Base-by-base conservation (phyloP, 352 stramenopile species). In the Globisporangium ultimum region DNA sequence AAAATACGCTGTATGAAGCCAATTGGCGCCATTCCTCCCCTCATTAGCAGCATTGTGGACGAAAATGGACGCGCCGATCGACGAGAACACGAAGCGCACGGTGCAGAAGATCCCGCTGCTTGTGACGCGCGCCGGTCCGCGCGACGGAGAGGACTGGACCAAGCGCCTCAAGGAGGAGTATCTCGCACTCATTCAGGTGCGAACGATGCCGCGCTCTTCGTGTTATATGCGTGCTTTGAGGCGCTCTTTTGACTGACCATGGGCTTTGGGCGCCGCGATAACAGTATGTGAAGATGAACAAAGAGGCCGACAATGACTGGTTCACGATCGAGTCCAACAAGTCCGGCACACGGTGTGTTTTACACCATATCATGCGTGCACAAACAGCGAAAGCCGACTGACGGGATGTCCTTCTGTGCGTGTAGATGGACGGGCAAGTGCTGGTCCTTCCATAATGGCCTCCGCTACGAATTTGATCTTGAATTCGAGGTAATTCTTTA, bases 251-350 rank as follows among this genome's bases (percentile, higher is more conserved):
- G 8, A 11, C 28, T 36, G 28, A 36, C 3, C 4, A 11, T 5
- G 28, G 58, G 22, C 3, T 48, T 2, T 54, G 24, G n/a, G n/a
- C n/a, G n/a, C n/a, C n/a, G 13, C 3, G 18, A 15, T 11, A 47
- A 14, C 48, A 92, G 73, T 93, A 92, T 67, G 85, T 96, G 48
- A 91, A 91, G 58, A 87, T 88, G 70, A 96, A 96, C 76, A 96
- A 96, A 64, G 87, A 86, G 54, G 80, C 80, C 18, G 87, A 95
- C 72, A 93, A 92, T 60, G 87, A 96, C 69, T 96, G 87, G 87
- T 96, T 96, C 62, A 90, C 79, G 36, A 94, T 96, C 62, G 80
- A 86, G 48, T 88, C 83, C 28, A 93, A 95, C 67, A 88, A 93
- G 65, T 66, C 76, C 10, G 86, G 87, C 50, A 95, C 84, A 4